These are phyloP conservation scores for Choiromyces venosus DNA, from an alignment of 495 filamentous ascomycete genomes.

Conservation along the genomic window DNA sequence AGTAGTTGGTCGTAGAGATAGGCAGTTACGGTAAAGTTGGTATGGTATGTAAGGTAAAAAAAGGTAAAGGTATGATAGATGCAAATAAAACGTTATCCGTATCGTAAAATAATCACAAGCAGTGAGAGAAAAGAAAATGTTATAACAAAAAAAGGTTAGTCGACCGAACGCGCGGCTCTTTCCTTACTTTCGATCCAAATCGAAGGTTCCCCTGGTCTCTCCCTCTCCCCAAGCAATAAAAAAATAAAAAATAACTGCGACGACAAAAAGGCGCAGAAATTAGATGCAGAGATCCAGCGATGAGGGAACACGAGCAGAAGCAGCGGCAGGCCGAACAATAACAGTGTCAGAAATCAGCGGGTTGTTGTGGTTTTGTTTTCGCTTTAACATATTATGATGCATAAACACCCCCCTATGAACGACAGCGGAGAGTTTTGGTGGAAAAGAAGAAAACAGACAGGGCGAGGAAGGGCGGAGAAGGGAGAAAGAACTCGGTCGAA, in stretches of 20 bases:
- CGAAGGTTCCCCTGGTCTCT: background rate
- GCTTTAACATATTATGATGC: conserved; percentile 37
- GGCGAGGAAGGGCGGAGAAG: conserved; percentile 15
- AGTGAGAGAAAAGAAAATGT: background rate
- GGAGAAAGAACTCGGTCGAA: conserved; percentile 27
- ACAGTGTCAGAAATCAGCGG: conserved; percentile 24
- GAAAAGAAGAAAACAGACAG: conserved; percentile 21
- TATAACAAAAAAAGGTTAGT: conserved; percentile 1
- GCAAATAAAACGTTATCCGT: background rate
- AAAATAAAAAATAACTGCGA: background rate
- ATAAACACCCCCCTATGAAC: conserved; percentile 40
- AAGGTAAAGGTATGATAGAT: conserved; percentile 1
- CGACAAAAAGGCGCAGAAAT: conserved; percentile 19
- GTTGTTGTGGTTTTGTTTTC: conserved; percentile 37
- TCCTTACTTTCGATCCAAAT: background rate
- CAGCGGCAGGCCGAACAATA: conserved; percentile 27
- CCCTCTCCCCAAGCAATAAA: background rate
- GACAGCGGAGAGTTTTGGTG: conserved; percentile 6
- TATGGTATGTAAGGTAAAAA: background rate
- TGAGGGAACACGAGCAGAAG: conserved; percentile 11
- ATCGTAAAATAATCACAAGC: background rate
- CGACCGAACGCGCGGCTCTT: background rate
- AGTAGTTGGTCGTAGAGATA: background rate
- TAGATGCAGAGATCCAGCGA: conserved; percentile 30
- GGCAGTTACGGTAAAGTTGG: background rate